phyloP scores from a whole-genome alignment of 805 yeast genomes.

The Wickerhamomyces xylosicus region DNA sequence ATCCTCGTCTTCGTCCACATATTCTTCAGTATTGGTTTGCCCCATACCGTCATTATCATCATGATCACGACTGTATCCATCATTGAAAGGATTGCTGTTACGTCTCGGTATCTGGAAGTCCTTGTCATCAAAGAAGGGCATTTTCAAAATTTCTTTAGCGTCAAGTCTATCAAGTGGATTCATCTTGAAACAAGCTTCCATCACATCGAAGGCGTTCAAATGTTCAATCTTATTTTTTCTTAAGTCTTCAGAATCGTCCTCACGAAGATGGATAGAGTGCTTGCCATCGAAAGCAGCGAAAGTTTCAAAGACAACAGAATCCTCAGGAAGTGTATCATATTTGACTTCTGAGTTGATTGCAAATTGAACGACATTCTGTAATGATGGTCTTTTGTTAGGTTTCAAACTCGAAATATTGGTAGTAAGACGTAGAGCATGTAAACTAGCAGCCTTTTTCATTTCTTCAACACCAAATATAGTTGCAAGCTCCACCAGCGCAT shows the following conservation, averaged over 20 bases:
- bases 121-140: constrained; percentile 14
- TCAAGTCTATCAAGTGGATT: constrained; percentile 72
- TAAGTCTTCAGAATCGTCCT: constrained; percentile 2
- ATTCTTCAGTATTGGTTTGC: not conserved
- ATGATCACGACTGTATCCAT: not conserved
- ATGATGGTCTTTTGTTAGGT: constrained; percentile 4
- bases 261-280: constrained; percentile 3
- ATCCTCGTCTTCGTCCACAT: constrained; percentile 11
- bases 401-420: constrained; percentile 43
- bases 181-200: constrained; percentile 49
- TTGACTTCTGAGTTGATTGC: constrained; percentile 36
- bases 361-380: constrained; percentile 31
- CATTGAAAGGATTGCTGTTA: not conserved
- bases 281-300: constrained; percentile 25
- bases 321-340: constrained; percentile 54
- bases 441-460: constrained; percentile 64
- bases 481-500: constrained; percentile 80
- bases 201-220: constrained; percentile 15
- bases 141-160: constrained; percentile 62
- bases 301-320: constrained; percentile 64
- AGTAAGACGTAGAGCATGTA: constrained; percentile 87
- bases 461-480: constrained; percentile 67
- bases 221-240: constrained; percentile 9
- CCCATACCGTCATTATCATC: not conserved
- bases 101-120: not conserved